Evolutionary conservation across 169 alveolate species (phyloP), one percentile per base, ranked within the genome.

Genomic region (Eimeria tenella): DNA sequence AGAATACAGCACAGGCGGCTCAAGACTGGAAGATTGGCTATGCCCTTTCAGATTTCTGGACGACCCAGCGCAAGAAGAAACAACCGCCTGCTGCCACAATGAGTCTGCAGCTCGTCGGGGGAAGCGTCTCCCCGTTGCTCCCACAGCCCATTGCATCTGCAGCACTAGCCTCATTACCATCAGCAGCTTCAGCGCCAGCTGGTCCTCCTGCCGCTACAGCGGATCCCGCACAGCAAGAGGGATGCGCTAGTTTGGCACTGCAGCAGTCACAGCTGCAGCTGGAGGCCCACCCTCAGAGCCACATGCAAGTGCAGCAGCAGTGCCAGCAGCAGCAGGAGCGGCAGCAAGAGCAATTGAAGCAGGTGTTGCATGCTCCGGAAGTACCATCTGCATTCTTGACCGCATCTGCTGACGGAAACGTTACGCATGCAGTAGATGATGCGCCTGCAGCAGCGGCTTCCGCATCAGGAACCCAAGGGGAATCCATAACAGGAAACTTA

Each of bases 231-330:
- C 49, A 19, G 74, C 74, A 4, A 6, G 74, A 31, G 21, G 74
- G 21, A 65, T 19, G 74, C 74, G 31, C 74, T 31, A 65, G 74
- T 65, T 77, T 53, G 70, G 9, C 70, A 17, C 87, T 13, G 50
- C 87, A 77, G 87, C 68, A 77, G 87, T 63, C 25, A 63, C 87
- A 77, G 87, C 21, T 9, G 83, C 60, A 73, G 55, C 83, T 21
- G 79, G 53, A 17, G 31, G 23, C 15, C 1, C 6, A 9, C 65
- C 87, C 13, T 60, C 87, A 50, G 68, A 17, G 49, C 4, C 87
- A 52, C 50, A 73, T 50, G 87, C 25, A 15, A 19, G 87, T 17
- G 11, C 42, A 9, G 70, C 65, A 17, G 65, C 65, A 17, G 50
- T n/a, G 13, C 42, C 87, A 77, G 65, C 70, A 50, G 68, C 87